Percentiles rank a stretch among this genome's conserved stretches.
Evolutionary conservation across 2,329 filamentous ascomycete species (phyloP).

Genomic region (Alternaria incomplexa): DNA sequence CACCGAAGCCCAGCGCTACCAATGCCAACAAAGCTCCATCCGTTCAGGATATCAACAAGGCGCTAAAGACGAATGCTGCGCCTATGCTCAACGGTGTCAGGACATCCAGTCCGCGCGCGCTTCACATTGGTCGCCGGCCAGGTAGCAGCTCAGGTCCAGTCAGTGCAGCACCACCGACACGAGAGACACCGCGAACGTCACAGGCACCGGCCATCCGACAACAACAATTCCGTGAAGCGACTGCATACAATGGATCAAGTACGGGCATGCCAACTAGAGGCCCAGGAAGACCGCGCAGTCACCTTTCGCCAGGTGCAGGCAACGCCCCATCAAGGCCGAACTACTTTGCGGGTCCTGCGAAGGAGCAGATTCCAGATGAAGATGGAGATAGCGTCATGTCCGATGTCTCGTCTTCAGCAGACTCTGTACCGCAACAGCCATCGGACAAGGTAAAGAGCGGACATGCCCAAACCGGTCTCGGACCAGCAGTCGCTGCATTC

Average conservation of each 20-base stretch:
- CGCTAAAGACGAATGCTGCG: constrained; percentile 18
- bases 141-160: not conserved
- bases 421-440: not conserved
- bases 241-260: not conserved
- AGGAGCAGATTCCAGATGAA: not conserved
- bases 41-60: constrained; percentile 27
- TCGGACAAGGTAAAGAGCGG: not conserved
- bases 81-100: constrained; percentile 4
- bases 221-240: not conserved
- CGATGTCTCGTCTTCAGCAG: not conserved
- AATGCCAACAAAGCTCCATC: constrained; percentile 20
- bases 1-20: not conserved
- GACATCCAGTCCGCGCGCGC: constrained; percentile 5
- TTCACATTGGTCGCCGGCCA: constrained; percentile 13
- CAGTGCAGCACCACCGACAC: not conserved
- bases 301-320: not conserved
- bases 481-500: not conserved
- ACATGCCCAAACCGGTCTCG: not conserved
- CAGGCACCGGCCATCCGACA: not conserved
- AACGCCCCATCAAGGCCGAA: not conserved
- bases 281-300: not conserved
- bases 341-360: constrained; percentile 1
- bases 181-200: not conserved
- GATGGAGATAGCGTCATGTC: constrained; percentile 15
- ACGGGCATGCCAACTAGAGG: not conserved